These are phyloP conservation scores for Polymyxa betae DNA, from an alignment of 208 protist genomes.

Conservation along the genomic window DNA sequence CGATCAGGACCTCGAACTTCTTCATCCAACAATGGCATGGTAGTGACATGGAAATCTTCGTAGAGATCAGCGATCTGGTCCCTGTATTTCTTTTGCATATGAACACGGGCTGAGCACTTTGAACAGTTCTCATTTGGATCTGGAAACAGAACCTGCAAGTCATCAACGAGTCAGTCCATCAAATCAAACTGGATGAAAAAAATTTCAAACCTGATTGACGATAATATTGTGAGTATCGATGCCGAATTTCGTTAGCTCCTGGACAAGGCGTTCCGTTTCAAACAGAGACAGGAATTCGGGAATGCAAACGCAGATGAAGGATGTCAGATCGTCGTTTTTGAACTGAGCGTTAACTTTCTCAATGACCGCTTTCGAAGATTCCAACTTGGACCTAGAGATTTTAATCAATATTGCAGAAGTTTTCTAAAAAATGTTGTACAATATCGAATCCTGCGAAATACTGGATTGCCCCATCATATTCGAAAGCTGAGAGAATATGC, in stretches of 20 bases:
- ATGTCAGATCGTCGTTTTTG: slow-evolving; percentile 76
- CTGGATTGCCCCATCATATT: background rate
- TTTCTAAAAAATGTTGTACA: too few relatives aligned
- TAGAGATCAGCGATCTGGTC: slow-evolving; percentile 91
- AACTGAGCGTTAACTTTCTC: slow-evolving; percentile 68
- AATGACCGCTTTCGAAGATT: slow-evolving; percentile 61
- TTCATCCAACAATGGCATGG: slow-evolving; percentile 84
- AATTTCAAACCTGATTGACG: slow-evolving; percentile 90
- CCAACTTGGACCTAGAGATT: slow-evolving; percentile 41
- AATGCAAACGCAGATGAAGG: slow-evolving; percentile 98
- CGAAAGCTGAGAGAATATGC: slow-evolving; percentile 69
- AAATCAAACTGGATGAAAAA: slow-evolving; percentile 54
- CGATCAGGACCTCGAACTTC: slow-evolving; percentile 71
- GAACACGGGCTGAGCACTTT: slow-evolving; percentile 83
- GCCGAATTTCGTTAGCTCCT: slow-evolving; percentile 87
- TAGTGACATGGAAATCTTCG: slow-evolving; percentile 90
- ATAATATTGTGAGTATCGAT: slow-evolving; percentile 92
- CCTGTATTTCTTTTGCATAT: slow-evolving; percentile 88
- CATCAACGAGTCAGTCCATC: slow-evolving; percentile 15
- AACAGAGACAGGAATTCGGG: slow-evolving; percentile 97
- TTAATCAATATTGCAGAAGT: background rate
- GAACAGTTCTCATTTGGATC: slow-evolving; percentile 74
- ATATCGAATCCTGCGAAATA: slow-evolving; percentile 46
- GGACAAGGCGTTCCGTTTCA: slow-evolving; percentile 97
- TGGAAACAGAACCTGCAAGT: slow-evolving; percentile 19